Evolutionary conservation across 2,329 filamentous ascomycete genomes (phyloP).

Genomic region (Intubia oerlemansii): DNA sequence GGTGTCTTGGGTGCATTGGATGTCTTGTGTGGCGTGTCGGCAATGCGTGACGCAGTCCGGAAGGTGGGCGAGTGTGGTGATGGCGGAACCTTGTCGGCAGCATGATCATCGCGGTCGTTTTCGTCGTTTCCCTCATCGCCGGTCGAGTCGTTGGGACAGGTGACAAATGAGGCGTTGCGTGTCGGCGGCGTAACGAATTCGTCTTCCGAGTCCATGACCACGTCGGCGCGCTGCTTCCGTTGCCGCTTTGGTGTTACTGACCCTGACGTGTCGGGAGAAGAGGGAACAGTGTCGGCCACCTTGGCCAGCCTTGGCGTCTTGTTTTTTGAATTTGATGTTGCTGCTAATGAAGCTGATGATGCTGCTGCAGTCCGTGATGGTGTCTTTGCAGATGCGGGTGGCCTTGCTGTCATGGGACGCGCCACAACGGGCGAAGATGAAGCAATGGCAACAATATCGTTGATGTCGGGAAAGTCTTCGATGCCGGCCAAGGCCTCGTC

Average conservation of each 20-base stretch:
- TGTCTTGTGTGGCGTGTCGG: conserved; percentile 4
- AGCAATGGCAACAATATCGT: conserved; percentile 20
- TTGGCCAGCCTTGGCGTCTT: no score
- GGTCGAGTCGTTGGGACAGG: conserved; percentile 5
- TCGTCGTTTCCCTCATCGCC: neutral
- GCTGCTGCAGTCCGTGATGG: neutral
- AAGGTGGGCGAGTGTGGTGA: conserved; percentile 1
- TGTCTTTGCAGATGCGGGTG: no score
- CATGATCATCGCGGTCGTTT: neutral
- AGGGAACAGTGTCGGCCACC: no score
- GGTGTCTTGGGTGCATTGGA: neutral
- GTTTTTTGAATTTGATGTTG: neutral
- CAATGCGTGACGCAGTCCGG: conserved; percentile 1
- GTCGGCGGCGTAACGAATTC: conserved; percentile 24
- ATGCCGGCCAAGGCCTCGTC: conserved; percentile 14
- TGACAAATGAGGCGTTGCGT: conserved; percentile 14
- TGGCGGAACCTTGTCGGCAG: neutral
- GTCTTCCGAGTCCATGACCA: conserved; percentile 36
- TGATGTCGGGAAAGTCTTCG: conserved; percentile 32
- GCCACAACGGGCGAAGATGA: conserved; percentile 14
- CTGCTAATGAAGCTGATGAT: neutral
- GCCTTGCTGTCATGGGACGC: neutral
- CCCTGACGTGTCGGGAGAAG: neutral
- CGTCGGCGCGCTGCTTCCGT: conserved; percentile 8
- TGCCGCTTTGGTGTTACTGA: conserved; percentile 4